Evolutionary conservation across 352 stramenopile species (phyloP), one percentile per base, ranked within the genome.

Genomic region (Phytopythium vexans): DNA sequence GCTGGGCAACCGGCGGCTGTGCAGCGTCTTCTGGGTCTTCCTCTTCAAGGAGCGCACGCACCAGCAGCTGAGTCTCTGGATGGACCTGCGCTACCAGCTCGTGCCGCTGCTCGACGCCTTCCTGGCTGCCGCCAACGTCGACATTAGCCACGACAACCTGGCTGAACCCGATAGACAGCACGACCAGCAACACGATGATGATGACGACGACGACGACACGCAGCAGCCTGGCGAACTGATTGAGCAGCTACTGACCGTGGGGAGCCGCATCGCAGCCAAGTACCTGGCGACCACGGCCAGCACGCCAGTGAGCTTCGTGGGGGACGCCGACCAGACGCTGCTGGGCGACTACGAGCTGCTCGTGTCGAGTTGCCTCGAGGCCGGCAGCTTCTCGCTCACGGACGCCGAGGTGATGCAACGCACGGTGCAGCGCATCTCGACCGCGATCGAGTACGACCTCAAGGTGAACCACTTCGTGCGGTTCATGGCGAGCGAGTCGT

Each of bases 381-480:
- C 63, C 33, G 80, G 80, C 0, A 89, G 73, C 49, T 91, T 91
- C 33, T 86, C 80, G 4, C 56, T 91, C 4, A 68, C 61, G 4
- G 80, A 91, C 45, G 80, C 80, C 14, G 77, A 88, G 34, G 65
- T 74, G 33, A 59, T 91, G 62, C 61, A 84, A 4, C 66, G 62
- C 46, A 85, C 72, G 1, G 71, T 89, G 7, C 52, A 81, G 35
- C 71, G 72, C 34, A 80, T 92, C 21, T 69, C 77, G 47, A 38
- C 8, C 7, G 66, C 82, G 6, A 82, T 94, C 54, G 82, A 94
- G 54, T 73, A 85, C 41, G 73, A 91, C 32, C 69, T 94, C 34
- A 82, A 86, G 40, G 80, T 94, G 41, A 92, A 94, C 60, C 80
- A 94, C 49, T 94, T 94, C 58, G 82, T 94, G 34, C 79, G 84